Conservation (phyloP, 73 alveolate genomes). For the Stentor roeselii region DNA sequence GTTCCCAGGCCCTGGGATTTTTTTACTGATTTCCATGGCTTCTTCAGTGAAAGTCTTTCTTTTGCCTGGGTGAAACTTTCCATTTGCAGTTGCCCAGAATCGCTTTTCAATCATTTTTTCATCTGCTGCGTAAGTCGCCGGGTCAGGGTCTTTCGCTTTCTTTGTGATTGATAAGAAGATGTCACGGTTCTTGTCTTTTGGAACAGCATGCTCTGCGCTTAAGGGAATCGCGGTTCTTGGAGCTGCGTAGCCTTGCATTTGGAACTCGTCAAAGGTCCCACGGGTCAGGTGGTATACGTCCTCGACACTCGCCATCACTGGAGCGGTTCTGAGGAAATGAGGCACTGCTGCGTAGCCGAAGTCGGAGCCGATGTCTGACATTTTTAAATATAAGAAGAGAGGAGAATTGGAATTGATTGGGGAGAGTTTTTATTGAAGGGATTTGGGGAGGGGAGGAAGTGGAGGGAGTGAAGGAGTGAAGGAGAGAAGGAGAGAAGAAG, state of each 20-base stretch:
- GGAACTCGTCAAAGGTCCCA: not conserved
- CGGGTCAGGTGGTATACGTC: not conserved
- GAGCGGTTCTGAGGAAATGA: no score
- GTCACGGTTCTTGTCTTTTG: conserved; percentile 3
- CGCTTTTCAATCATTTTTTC: not conserved
- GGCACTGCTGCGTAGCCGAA: no score
- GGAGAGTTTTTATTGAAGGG: no score
- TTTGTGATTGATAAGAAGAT: not conserved
- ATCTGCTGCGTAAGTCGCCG: not conserved
- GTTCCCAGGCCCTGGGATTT: conserved; percentile 19
- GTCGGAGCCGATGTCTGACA: no score
- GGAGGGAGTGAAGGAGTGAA: no score
- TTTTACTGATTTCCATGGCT: not conserved
- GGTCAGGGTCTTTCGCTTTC: conserved; percentile 11
- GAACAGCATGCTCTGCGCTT: not conserved
- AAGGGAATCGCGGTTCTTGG: not conserved
- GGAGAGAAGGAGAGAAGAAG: no score
- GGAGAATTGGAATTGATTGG: no score
- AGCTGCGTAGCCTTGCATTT: not conserved
- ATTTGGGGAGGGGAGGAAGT: no score
- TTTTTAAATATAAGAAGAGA: no score
- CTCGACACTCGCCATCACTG: no score
- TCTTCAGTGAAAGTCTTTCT: conserved; percentile 18
- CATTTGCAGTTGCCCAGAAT: conserved; percentile 14
- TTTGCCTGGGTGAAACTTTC: not conserved